These are phyloP conservation scores for Fonsecaea multimorphosa DNA, from an alignment of 2,329 filamentous ascomycete species.

Conservation along the genomic window DNA sequence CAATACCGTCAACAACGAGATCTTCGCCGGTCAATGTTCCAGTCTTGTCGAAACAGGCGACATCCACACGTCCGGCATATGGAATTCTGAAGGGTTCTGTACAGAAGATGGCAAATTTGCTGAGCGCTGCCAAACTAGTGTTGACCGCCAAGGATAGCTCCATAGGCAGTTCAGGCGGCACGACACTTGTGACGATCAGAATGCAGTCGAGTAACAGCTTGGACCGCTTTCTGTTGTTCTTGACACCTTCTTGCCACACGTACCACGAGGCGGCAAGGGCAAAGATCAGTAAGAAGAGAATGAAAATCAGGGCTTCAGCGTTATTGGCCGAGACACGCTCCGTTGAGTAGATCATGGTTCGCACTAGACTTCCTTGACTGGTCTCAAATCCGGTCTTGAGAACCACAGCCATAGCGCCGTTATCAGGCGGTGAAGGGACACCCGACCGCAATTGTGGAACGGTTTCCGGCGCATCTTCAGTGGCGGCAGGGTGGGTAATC, in stretches of 20 bases:
- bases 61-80: conserved; percentile 90
- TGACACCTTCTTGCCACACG: conserved; percentile 96
- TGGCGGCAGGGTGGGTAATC: conserved; percentile 82
- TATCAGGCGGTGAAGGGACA: conserved; percentile 84
- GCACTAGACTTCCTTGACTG: conserved; percentile 93
- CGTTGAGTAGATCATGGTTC: conserved; percentile 99
- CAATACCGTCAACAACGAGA: conserved; percentile 94
- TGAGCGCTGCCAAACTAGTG: conserved; percentile 91
- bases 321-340: conserved; percentile 99
- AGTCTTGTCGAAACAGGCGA: conserved; percentile 98
- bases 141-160: conserved; percentile 97
- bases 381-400: conserved; percentile 99
- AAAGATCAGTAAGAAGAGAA: conserved; percentile 93
- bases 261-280: conserved; percentile 98
- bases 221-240: conserved; percentile 91
- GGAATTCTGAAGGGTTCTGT: conserved; percentile 99
- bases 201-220: conserved; percentile 97
- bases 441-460: conserved; percentile 74
- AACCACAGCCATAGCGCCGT: conserved; percentile 90
- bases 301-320: conserved; percentile 93
- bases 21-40: conserved; percentile 96
- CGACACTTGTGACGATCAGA: conserved; percentile 96
- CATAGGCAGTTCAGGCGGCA: conserved; percentile 98
- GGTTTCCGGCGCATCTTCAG: conserved; percentile 66
- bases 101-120: conserved; percentile 96